Evolutionary conservation across 2,329 filamentous ascomycete species (phyloP).

Genomic region (Peltaster fructicola): DNA sequence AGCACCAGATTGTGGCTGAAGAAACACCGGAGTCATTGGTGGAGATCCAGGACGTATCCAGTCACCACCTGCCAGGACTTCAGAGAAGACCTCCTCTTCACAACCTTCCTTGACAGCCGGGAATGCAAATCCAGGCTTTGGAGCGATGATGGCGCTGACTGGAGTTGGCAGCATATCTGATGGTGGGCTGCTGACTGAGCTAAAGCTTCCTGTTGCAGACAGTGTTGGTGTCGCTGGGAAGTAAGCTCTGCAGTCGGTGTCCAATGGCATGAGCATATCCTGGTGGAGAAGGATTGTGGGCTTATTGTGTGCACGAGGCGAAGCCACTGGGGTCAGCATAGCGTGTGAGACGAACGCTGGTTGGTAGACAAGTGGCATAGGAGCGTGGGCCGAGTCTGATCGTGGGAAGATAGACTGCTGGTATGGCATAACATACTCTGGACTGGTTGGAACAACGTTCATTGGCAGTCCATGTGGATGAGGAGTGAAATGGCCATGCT

Average conservation of each 20-base stretch:
- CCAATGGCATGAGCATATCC: conserved; percentile 40
- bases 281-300: conserved; percentile 51
- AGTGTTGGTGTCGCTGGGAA: conserved; percentile 77
- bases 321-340: conserved; percentile 57
- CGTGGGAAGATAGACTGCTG: conserved; percentile 30
- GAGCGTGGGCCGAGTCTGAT: too few relatives aligned
- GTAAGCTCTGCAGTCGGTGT: conserved; percentile 56
- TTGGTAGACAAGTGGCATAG: conserved; percentile 21
- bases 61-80: conserved; percentile 55
- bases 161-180: conserved; percentile 70
- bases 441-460: conserved; percentile 27
- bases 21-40: conserved; percentile 68
- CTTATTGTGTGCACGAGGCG: conserved; percentile 60
- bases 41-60: conserved; percentile 67
- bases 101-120: conserved; percentile 53
- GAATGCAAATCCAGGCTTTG: conserved; percentile 26
- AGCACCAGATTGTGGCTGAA: conserved; percentile 48
- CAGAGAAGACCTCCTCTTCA: conserved; percentile 51
- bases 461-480: conserved; percentile 32
- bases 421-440: conserved; percentile 31
- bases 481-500: conserved; percentile 59
- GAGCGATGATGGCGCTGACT: conserved; percentile 39
- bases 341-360: conserved; percentile 39
- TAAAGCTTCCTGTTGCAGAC: conserved; percentile 69
- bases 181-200: conserved; percentile 68